Evolutionary conservation across 2,329 filamentous ascomycete genomes (phyloP), one percentile per base, ranked within the genome.

Genomic region (Fusarium humuli): DNA sequence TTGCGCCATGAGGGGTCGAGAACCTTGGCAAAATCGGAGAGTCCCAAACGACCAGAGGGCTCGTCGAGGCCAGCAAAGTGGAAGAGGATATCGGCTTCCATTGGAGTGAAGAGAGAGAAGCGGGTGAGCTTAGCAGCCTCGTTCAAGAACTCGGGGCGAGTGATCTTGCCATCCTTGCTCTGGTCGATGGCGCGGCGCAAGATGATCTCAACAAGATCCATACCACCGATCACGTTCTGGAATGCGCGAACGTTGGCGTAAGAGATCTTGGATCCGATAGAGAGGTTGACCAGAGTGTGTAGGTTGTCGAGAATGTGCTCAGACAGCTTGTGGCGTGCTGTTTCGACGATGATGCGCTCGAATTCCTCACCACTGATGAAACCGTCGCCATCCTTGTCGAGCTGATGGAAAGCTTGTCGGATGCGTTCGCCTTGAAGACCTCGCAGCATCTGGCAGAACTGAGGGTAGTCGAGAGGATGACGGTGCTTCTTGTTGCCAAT

Each of bases 1-100:
- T 88, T 90, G 72, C 93, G 91, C 94, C 95, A 99, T 45, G 94
- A 93, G 1, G 96, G 90, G 78, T 99, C 96, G 50, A 99, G 89
- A 23, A 99, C 96, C 82, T 97, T 97, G 75, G 93, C 90, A 78
- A 99, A 99, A 81, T 98, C 94, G 65, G 83, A 83, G 46, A 97
- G 85, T 32, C 92, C 89, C 2, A 99, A 88, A 52, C 94, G 88
- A 22, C 94, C 96, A 2, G 94, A 95, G 5, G 94, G 92, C 75
- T 96, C 91, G 78, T 98, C 94, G 57, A 98, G 86, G 67, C 94
- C 93, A 65, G 96, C 96, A 80, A 99, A 99, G 83, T 98, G 96
- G 86, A 99, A 99, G 42, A 99, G 88, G 69, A 99, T 97, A 78
- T 99, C 96, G 42, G 95, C 94, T 82, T 99, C 96, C 94, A 98